A percentile compares a stretch with the other conserved stretches of the same genome.
These are phyloP conservation scores for Trypanosoma brucei DNA, from an alignment of 208 protist species.

Conservation along the genomic window DNA sequence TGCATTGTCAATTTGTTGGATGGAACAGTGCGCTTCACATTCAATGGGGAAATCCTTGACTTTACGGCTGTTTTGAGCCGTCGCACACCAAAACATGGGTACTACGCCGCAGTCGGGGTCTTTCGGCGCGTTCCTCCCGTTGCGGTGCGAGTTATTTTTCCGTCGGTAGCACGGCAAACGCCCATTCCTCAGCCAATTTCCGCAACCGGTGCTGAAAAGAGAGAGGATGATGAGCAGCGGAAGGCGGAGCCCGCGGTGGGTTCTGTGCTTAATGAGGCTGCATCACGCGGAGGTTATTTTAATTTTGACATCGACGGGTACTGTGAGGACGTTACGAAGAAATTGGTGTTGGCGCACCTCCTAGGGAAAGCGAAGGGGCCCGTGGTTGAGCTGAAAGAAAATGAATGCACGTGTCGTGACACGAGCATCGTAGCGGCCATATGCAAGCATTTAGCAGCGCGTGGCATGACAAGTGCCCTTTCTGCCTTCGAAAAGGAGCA, in stretches of 20 bases:
- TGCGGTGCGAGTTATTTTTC: conserved; percentile 44
- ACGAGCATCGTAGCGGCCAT: conserved; percentile 35
- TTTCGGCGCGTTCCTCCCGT: conserved; percentile 30
- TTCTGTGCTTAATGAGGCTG: background rate
- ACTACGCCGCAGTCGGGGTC: conserved; percentile 63
- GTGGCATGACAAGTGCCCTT: conserved; percentile 40
- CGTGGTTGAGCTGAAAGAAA: conserved; percentile 2
- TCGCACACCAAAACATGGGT: conserved; percentile 18
- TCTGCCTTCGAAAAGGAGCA: conserved; percentile 40
- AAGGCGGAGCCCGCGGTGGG: background rate
- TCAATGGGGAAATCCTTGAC: conserved; percentile 43
- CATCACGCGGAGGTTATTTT: conserved; percentile 13
- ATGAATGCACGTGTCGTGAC: conserved; percentile 30
- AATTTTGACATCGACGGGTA: conserved; percentile 29
- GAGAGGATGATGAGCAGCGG: conserved; percentile 5
- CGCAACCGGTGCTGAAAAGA: background rate
- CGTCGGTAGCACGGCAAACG: conserved; percentile 17
- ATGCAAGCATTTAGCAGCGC: conserved; percentile 41
- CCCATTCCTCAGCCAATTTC: conserved; percentile 2
- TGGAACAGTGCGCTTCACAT: conserved; percentile 57
- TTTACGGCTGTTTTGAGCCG: conserved; percentile 14
- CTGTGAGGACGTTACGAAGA: conserved; percentile 20
- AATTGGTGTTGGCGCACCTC: conserved; percentile 7
- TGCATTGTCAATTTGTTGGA: conserved; percentile 67
- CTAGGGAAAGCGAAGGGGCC: background rate